A percentile compares a stretch with the other conserved stretches of the same genome.
These are phyloP conservation scores for Populus deltoides DNA, from an alignment of 345 rosid species.

Conservation along the genomic window DNA sequence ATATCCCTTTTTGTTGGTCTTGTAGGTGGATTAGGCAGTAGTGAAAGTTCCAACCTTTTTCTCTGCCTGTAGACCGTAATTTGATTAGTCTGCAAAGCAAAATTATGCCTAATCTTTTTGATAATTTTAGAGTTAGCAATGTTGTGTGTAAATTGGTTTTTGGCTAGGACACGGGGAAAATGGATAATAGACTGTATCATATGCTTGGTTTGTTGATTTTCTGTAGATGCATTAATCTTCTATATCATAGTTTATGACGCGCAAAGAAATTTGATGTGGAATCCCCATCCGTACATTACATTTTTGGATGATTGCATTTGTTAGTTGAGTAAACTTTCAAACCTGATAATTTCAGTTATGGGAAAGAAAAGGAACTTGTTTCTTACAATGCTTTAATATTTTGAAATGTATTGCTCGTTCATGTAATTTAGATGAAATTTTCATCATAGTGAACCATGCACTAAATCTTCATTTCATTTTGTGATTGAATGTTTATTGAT, in stretches of 20 bases:
- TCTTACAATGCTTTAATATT: neutral
- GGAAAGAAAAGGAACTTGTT: no score
- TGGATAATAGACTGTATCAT: neutral
- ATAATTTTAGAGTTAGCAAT: neutral
- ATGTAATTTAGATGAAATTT: neutral
- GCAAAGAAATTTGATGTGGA: neutral
- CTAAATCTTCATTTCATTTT: constrained; percentile 1
- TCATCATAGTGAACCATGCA: neutral
- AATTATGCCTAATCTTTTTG: neutral
- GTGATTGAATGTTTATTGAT: constrained; percentile 13
- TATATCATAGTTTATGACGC: neutral
- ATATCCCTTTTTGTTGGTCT: no score
- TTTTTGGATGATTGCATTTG: neutral
- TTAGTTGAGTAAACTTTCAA: neutral
- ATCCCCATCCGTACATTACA: neutral
- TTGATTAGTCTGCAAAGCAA: neutral
- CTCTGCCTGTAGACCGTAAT: neutral
- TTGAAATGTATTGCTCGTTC: neutral
- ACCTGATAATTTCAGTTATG: no score
- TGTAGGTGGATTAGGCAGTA: neutral
- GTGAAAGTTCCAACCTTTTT: neutral
- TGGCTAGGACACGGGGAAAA: neutral
- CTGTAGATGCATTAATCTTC: neutral
- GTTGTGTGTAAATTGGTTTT: neutral
- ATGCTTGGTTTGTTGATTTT: neutral